Conservation (phyloP, 495 filamentous ascomycete genomes). For the Penicillium waksmanii region DNA sequence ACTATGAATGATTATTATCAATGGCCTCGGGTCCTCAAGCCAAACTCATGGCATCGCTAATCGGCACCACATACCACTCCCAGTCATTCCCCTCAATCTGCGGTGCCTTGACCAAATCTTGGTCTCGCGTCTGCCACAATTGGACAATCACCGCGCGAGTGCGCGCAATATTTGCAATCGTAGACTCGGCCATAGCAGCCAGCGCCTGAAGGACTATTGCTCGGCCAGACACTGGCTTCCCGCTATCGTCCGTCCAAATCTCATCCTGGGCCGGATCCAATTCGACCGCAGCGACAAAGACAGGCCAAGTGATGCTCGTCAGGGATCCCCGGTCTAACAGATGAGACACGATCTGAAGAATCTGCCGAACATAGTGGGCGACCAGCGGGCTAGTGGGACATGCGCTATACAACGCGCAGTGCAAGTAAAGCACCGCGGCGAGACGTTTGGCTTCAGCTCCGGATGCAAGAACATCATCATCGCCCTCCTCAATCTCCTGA, state of each 20-base stretch:
- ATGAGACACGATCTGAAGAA: slow-evolving; percentile 37
- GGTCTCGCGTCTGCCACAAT: slow-evolving; percentile 48
- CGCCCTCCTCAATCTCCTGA: slow-evolving; percentile 38
- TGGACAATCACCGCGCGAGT: slow-evolving; percentile 47
- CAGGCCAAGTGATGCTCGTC: slow-evolving; percentile 46
- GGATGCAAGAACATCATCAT: slow-evolving; percentile 34
- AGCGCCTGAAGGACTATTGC: slow-evolving; percentile 45
- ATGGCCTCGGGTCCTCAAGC: slow-evolving; percentile 35
- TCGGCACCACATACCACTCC: slow-evolving; percentile 47
- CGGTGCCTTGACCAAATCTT: slow-evolving; percentile 36
- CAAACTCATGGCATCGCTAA: slow-evolving; percentile 47
- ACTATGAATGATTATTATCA: not conserved
- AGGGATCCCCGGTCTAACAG: slow-evolving; percentile 37
- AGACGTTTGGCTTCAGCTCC: slow-evolving; percentile 49
- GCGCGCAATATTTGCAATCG: slow-evolving; percentile 45
- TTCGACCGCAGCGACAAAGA: slow-evolving; percentile 51
- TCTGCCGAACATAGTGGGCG: slow-evolving; percentile 38
- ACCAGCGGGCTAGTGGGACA: slow-evolving; percentile 43
- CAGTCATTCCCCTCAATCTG: slow-evolving; percentile 40
- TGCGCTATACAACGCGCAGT: slow-evolving; percentile 46
- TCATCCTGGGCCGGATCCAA: slow-evolving; percentile 46
- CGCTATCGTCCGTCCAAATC: slow-evolving; percentile 30
- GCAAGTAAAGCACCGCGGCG: slow-evolving; percentile 45
- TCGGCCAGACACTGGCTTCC: slow-evolving; percentile 33
- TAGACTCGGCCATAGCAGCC: slow-evolving; percentile 45